These are phyloP conservation scores for Selenicereus undatus DNA, from an alignment of 148 eudicot genomes.

Conservation along the genomic window DNA sequence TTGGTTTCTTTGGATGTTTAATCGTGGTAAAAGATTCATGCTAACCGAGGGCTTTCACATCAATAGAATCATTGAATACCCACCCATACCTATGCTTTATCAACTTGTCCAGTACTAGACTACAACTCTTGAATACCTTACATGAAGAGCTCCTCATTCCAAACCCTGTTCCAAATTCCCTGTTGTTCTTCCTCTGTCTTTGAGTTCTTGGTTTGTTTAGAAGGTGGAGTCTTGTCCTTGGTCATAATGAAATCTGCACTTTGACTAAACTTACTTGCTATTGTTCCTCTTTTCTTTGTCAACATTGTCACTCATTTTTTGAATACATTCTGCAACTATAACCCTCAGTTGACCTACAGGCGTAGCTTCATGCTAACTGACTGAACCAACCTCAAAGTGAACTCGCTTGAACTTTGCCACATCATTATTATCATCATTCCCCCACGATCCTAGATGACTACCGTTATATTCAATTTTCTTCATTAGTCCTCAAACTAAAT, in stretches of 20 bases:
- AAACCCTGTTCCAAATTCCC: slow-evolving; percentile 33
- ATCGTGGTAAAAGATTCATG: slow-evolving; percentile 77
- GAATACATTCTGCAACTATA: slow-evolving; percentile 48
- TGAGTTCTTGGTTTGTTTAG: slow-evolving; percentile 59
- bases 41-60: slow-evolving; percentile 65
- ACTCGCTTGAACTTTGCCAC: slow-evolving; percentile 42
- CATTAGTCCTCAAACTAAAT: slow-evolving; percentile 54
- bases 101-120: slow-evolving; percentile 61
- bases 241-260: slow-evolving; percentile 60
- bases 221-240: slow-evolving; percentile 58
- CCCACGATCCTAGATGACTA: slow-evolving; percentile 18
- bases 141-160: slow-evolving; percentile 44
- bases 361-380: slow-evolving; percentile 37
- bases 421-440: slow-evolving; percentile 32
- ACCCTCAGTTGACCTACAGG: slow-evolving; percentile 50
- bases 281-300: slow-evolving; percentile 79
- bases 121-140: slow-evolving; percentile 60
- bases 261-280: slow-evolving; percentile 58
- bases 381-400: slow-evolving; percentile 43
- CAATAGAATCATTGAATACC: slow-evolving; percentile 86
- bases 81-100: slow-evolving; percentile 94
- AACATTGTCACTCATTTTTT: slow-evolving; percentile 37
- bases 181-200: slow-evolving; percentile 55
- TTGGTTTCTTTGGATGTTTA: slow-evolving; percentile 84
- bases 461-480: slow-evolving; percentile 58